Evolutionary conservation across 345 rosid genomes (phyloP), one percentile per base, ranked within the genome.

Genomic region (Kandelia obovata): DNA sequence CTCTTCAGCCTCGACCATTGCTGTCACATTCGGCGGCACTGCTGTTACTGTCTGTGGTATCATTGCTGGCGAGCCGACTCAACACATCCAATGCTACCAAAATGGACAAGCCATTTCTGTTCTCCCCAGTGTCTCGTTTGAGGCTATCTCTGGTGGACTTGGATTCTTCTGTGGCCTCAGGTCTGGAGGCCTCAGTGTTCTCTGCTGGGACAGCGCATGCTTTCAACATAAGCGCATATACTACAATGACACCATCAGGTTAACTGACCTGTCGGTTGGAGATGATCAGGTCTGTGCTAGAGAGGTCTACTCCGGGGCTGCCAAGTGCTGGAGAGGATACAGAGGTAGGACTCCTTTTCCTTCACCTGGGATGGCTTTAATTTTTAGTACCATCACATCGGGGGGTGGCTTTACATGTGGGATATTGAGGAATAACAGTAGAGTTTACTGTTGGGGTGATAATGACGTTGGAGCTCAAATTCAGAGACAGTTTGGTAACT

Each of bases 341-440:
- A 65, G 43, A 66, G 39, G 56, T 17, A 47, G 58, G 43, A 70
- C 75, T 28, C 43, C 31, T 53, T 85, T 83, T 74, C 78, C 87
- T 15, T 70, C 77, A 34, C 86, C 84, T 16, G 73, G 64, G 21
- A 23, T 55, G 25, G 79, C 53, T 15, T 74, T 77, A 43, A 64
- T 52, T 58, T 84, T 88, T 58, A 61, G 53, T 8, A 53, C 75
- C 15, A 73, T 88, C 78, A 83, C 90, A 5, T 80, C 90, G 25
- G 88, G 93, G 1, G 71, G 67, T 30, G 88, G 86, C 1, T 86
- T 86, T 67, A 53, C 80, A 0, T 88, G 88, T 69, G 90, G 90
- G 68, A 81, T 84, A 58, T 63, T 83, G 83, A 62, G 57, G 77
- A 80, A 68, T 19, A 69, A 63, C 20, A 66, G 75, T 28, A 68